Evolutionary conservation across 1,284 basidiomycete genomes (phyloP).

Genomic region (Austroboletus rostrupii): DNA sequence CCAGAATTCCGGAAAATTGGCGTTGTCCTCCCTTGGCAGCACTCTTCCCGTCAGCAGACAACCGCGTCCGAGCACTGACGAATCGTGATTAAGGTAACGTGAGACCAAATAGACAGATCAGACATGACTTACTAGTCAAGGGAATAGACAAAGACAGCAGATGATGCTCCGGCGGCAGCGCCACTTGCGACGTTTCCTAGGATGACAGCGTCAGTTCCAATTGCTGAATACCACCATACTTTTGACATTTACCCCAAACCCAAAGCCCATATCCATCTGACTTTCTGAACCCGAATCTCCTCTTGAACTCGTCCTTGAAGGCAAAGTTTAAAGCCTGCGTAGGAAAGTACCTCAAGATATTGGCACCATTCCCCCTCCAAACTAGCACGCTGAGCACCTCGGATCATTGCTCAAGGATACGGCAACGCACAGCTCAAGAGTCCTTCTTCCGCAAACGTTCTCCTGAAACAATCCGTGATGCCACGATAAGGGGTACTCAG

Average conservation of each 20-base stretch:
- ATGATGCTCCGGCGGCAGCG: conserved; percentile 45
- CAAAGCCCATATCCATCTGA: conserved; percentile 51
- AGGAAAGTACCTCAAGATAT: conserved; percentile 64
- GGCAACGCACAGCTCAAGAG: conserved; percentile 36
- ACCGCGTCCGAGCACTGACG: conserved; percentile 47
- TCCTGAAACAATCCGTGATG: conserved; percentile 54
- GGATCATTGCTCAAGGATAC: conserved; percentile 1
- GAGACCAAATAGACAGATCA: background rate
- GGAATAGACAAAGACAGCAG: conserved; percentile 55
- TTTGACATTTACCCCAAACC: conserved; percentile 34
- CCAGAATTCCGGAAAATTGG: conserved; percentile 45
- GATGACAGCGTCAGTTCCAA: background rate
- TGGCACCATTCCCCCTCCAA: conserved; percentile 64
- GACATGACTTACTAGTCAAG: conserved; percentile 47
- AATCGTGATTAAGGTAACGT: background rate
- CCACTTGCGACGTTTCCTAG: conserved; percentile 46
- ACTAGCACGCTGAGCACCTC: conserved; percentile 29
- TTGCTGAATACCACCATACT: background rate
- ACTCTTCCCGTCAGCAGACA: conserved; percentile 51
- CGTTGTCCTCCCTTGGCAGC: conserved; percentile 36
- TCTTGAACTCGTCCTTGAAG: conserved; percentile 46
- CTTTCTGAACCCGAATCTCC: conserved; percentile 50
- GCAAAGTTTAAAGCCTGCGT: conserved; percentile 60
- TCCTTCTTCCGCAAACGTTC: conserved; percentile 55
- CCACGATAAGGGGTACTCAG: conserved; percentile 57